A percentile compares a stretch with the other conserved stretches of the same genome.
Conservation (phyloP, 163 green algal species). For the Volvox carteri region DNA sequence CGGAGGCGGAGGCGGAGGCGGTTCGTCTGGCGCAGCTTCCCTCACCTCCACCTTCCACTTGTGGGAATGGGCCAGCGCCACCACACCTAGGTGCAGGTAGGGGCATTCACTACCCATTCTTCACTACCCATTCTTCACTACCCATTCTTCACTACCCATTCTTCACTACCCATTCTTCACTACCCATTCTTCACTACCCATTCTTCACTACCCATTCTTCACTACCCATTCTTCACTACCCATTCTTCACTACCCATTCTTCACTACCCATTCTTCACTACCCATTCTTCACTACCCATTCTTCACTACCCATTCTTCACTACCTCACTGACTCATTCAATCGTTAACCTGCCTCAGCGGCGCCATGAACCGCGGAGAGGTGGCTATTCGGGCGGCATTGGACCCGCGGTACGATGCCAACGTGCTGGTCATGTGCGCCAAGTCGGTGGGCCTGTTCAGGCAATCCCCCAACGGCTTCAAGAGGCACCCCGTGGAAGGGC, state of each 20-base stretch:
- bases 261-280: no score
- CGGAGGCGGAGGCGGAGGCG: not conserved
- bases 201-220: no score
- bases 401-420: slow-evolving; percentile 61
- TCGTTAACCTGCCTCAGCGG: slow-evolving; percentile 38
- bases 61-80: slow-evolving; percentile 54
- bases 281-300: no score
- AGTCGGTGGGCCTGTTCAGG: slow-evolving; percentile 39
- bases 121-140: no score
- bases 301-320: no score
- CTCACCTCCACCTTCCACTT: slow-evolving; percentile 57
- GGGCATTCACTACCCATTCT: no score
- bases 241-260: no score
- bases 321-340: slow-evolving; percentile 49
- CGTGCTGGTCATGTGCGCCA: slow-evolving; percentile 41
- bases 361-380: not conserved
- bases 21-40: not conserved
- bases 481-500: slow-evolving; percentile 52
- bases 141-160: no score
- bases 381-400: slow-evolving; percentile 31
- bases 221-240: no score
- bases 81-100: slow-evolving; percentile 33
- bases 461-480: slow-evolving; percentile 53
- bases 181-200: no score
- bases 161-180: no score